Base-by-base conservation (phyloP, 208 protist genomes). In the Paratrypanosoma confusum region DNA sequence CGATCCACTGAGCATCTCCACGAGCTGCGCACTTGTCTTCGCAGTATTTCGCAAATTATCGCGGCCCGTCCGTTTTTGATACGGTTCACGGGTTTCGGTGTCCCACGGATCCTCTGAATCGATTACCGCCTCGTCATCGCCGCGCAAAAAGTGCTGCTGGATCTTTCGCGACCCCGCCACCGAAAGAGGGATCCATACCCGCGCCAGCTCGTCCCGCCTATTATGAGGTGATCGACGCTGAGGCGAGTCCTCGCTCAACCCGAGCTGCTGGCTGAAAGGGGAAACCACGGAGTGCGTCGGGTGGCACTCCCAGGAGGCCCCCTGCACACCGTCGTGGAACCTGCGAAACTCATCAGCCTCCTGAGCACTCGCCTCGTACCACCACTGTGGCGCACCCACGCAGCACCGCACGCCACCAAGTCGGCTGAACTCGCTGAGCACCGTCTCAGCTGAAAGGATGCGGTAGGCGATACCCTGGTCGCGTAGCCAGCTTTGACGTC, bases 401-500 rank as follows among this genome's bases (percentile, higher is more conserved):
- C 83, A 92, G 45, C 80, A 88, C 5, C 17, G 74, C 60, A 43
- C 40, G 26, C 71, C 75, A 8, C 76, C 76, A 6, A 67, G 51
- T 7, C 63, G 62, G 24, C 21, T 6, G 11, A 65, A 46, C 10
- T 65, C 41, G 10, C 22, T 20, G 28, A 92, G 52, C 24, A 92
- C 73, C 11, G 32, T 25, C 16, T 76, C 71, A 23, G 57, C 52
- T 39, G 66, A 64, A 21, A 95, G 42, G 20, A 92, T 75, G 36
- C 78, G 81, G 52, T 93, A 95, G 28, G 80, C 79, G 41, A 92
- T 93, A 25, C 88, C 88, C 57, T 95, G 84, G 51, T 99, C 96
- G 13, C 98, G 79, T 43, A 99, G 79, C 85, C 98, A 99, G 60
- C 96, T 95, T 76, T 99, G 97, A 35, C 98, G 83, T 39, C 86